Conservation (phyloP, 2,329 filamentous ascomycete genomes). For the Aspergillus chevalieri region DNA sequence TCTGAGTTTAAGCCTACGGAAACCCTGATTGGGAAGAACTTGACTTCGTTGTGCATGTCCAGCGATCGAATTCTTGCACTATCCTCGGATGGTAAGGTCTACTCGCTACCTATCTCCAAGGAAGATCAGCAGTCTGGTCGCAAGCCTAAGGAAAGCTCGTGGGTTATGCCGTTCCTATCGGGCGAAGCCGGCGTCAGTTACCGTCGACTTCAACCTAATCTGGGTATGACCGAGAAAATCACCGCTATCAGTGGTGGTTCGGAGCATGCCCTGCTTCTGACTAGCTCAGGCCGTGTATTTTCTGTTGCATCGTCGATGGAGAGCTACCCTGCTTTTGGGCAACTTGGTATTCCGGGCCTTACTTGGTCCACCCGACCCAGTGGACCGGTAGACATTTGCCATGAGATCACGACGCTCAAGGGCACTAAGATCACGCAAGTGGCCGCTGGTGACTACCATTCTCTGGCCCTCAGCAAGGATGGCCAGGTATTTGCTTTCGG, state of each 20-base stretch:
- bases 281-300: conserved; percentile 78
- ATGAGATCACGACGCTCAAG: conserved; percentile 67
- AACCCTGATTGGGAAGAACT: conserved; percentile 75
- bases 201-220: conserved; percentile 62
- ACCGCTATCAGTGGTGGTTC: conserved; percentile 68
- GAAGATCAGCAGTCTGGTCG: conserved; percentile 61
- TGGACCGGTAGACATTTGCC: conserved; percentile 73
- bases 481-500: conserved; percentile 82
- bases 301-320: conserved; percentile 75
- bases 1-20: conserved; percentile 57
- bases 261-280: conserved; percentile 82
- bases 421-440: conserved; percentile 68
- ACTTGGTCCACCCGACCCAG: conserved; percentile 70
- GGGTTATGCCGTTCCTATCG: conserved; percentile 67
- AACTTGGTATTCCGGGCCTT: conserved; percentile 79
- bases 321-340: conserved; percentile 72
- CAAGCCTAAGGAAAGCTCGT: conserved; percentile 60
- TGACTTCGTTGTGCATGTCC: conserved; percentile 70
- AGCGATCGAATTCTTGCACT: conserved; percentile 77
- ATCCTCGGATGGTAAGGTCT: conserved; percentile 67
- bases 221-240: conserved; percentile 66
- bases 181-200: conserved; percentile 59
- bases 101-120: conserved; percentile 73
- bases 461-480: conserved; percentile 66
- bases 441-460: conserved; percentile 82